A percentile compares a stretch with the other conserved stretches of the same genome.
Conservation (phyloP, 106 monocot genomes). For the Hemerocallis citrina region DNA sequence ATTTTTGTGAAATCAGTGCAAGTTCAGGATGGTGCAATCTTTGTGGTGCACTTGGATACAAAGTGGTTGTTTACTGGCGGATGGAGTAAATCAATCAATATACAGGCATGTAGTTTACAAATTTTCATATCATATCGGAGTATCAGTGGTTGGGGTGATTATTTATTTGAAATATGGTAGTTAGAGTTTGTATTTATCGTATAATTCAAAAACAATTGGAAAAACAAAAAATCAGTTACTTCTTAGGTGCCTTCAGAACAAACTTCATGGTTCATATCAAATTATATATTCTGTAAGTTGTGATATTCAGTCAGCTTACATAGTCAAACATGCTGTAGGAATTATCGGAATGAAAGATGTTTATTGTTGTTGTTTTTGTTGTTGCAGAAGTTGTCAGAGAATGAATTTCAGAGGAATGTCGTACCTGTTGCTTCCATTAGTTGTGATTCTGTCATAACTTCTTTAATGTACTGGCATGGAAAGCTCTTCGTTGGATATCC, state of each 20-base stretch:
- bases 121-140: not conserved
- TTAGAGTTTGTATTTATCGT: not conserved
- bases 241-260: no score
- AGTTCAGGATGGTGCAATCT: conserved; percentile 62
- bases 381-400: conserved; percentile 45
- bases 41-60: conserved; percentile 45
- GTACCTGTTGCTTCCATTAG: conserved; percentile 49
- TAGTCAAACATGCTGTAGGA: not conserved
- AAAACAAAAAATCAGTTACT: not conserved
- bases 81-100: conserved; percentile 55
- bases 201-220: conserved; percentile 1
- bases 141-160: not conserved
- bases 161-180: not conserved
- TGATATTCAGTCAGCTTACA: not conserved
- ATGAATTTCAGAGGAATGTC: conserved; percentile 46
- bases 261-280: not conserved
- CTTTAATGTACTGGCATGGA: conserved; percentile 47
- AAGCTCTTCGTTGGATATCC: conserved; percentile 76
- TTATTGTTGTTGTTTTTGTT: no score
- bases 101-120: conserved; percentile 42
- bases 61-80: conserved; percentile 75
- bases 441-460: conserved; percentile 68
- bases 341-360: no score
- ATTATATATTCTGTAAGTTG: not conserved
- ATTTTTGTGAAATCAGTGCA: conserved; percentile 41